These are phyloP conservation scores for Stentor roeselii DNA, from an alignment of 73 alveolate species.

Conservation along the genomic window DNA sequence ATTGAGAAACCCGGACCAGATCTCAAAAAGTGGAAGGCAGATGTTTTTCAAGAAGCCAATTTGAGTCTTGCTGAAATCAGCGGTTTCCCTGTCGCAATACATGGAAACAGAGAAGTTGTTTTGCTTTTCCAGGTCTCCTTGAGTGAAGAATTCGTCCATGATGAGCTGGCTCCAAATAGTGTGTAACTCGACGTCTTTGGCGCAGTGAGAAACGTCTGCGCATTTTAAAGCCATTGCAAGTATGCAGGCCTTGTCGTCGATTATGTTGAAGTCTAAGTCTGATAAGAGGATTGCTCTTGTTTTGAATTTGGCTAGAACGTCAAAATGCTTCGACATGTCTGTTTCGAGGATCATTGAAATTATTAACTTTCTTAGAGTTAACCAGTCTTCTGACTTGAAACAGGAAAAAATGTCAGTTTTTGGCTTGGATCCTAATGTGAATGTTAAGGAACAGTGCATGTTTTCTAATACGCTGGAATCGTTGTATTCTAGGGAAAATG, in stretches of 20 bases:
- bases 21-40: slow-evolving; percentile 28
- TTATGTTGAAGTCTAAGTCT: not conserved
- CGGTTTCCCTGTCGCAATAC: slow-evolving; percentile 28
- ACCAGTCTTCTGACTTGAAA: not conserved
- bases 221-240: slow-evolving; percentile 8
- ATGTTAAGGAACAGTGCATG: slow-evolving; percentile 18
- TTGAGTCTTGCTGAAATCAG: slow-evolving; percentile 5
- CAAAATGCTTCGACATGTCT: slow-evolving; percentile 29
- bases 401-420: not conserved
- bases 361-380: not conserved
- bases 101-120: not conserved
- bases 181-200: slow-evolving; percentile 26
- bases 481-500: not conserved
- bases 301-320: slow-evolving; percentile 19
- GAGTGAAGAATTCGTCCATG: slow-evolving; percentile 23
- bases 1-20: slow-evolving; percentile 12
- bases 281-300: not conserved
- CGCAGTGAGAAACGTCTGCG: slow-evolving; percentile 26
- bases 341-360: slow-evolving; percentile 22
- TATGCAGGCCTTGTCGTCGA: not conserved
- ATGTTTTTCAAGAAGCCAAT: slow-evolving; percentile 15
- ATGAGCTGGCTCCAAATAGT: slow-evolving; percentile 1
- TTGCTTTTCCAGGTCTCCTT: slow-evolving; percentile 32
- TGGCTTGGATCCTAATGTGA: not conserved
- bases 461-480: slow-evolving; percentile 28